Evolutionary conservation across 1,139 yeast species (phyloP), one percentile per base, ranked within the genome.

Genomic region (Candida labiduridarum): DNA sequence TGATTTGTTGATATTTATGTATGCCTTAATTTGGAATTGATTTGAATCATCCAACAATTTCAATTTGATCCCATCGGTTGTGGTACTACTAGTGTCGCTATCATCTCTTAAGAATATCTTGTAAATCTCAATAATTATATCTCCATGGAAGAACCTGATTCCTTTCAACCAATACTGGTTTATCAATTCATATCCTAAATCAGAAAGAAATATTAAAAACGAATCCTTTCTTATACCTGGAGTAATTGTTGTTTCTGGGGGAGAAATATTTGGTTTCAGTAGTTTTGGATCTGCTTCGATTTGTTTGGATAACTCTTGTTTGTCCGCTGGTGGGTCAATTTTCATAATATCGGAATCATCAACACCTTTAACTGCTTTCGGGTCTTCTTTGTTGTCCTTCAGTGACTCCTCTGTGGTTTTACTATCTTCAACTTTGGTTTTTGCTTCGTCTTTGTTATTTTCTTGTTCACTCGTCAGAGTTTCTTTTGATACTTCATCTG

Each of bases 151-250:
- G 64, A 86, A 84, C 47, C 87, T 71, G 19, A 78, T 69, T 1
- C 96, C 96, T 50, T 76, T 74, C n/a, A 76, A 65, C 84, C 89
- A 82, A 66, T 77, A 89, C 61, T 85, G 89, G 51, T 79, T 80
- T 44, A 83, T 82, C 34, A 79, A 79, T 49, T 76, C 79, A 68
- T 89, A 91, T 0, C 97, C 96, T 47, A 91, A 68, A 50, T 83
- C 88, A 43, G 76, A 80, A 53, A 91, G 63, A 52, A 85, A 82
- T 46, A 66, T 71, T 29, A 76, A 64, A 48, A 76, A 76, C 38
- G 78, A 72, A 56, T 75, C 79, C 49, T 67, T 64, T 40, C 56
- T 52, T 51, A 51, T 14, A 46, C 40, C 46, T 10, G 49, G 7
- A 44, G 40, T 48, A 8, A 25, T 25, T 4, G 3, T 25, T 6